A percentile compares a stretch with the other conserved stretches of the same genome.
Conservation (phyloP, 352 stramenopile species). For the Globisporangium cylindrosporum region DNA sequence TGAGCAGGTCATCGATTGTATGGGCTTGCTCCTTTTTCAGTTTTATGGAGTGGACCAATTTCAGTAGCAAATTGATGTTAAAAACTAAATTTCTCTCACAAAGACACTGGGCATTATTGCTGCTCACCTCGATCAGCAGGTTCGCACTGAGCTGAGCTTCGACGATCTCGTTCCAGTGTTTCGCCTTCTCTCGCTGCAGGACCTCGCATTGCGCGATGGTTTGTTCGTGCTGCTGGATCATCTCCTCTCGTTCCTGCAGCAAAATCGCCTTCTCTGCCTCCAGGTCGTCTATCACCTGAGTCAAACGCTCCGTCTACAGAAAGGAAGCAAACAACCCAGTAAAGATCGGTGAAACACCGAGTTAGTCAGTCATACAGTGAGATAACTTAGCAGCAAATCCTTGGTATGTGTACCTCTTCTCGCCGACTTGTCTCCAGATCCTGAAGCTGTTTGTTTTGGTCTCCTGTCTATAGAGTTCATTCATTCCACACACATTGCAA, state of each 20-base stretch:
- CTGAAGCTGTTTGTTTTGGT: slow-evolving; percentile 66
- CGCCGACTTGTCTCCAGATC: slow-evolving; percentile 42
- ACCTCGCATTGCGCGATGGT: slow-evolving; percentile 48
- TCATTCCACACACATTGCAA: neutral
- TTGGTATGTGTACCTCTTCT: slow-evolving; percentile 34
- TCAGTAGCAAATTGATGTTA: slow-evolving; percentile 10
- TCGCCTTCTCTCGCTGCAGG: slow-evolving; percentile 58
- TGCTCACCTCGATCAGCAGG: slow-evolving; percentile 63
- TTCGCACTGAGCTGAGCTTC: slow-evolving; percentile 69
- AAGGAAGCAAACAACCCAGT: neutral
- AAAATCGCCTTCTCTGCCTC: slow-evolving; percentile 40
- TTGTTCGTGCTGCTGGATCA: slow-evolving; percentile 40
- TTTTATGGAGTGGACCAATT: neutral
- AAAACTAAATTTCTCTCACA: neutral
- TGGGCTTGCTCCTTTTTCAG: slow-evolving; percentile 61
- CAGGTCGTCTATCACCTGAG: slow-evolving; percentile 29
- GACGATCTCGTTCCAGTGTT: slow-evolving; percentile 74
- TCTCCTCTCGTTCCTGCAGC: slow-evolving; percentile 34
- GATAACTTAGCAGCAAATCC: neutral
- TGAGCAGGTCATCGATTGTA: slow-evolving; percentile 71
- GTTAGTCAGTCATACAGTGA: neutral
- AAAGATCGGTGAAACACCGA: neutral
- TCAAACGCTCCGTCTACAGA: slow-evolving; percentile 29
- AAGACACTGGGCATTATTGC: too few relatives aligned
- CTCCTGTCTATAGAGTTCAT: slow-evolving; percentile 34